Evolutionary conservation across 2,329 filamentous ascomycete species (phyloP).

Genomic region (Penicillium verrucosum): DNA sequence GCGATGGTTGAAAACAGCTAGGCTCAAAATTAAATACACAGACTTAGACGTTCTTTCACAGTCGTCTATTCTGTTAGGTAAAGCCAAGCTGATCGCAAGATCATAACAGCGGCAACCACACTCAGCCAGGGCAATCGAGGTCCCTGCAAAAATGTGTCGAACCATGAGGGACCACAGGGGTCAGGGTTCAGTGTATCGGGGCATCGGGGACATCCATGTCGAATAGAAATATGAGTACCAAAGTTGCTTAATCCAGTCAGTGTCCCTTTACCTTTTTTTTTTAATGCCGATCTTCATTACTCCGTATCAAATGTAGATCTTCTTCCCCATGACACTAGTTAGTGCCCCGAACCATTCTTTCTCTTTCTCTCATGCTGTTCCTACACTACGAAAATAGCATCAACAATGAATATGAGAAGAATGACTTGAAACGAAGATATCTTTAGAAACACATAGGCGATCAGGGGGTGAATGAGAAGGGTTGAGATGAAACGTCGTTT

Average conservation of each 20-base stretch:
- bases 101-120: background rate
- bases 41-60: background rate
- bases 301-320: background rate
- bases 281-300: background rate
- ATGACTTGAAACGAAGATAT: conserved; percentile 13
- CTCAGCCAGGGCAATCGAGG: background rate
- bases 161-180: background rate
- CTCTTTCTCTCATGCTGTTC: background rate
- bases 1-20: background rate
- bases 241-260: background rate
- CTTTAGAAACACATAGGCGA: conserved; percentile 10
- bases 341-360: background rate
- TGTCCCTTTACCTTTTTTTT: too few relatives aligned
- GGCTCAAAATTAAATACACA: background rate
- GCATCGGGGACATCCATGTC: background rate
- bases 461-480: conserved; percentile 4
- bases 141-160: background rate
- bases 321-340: background rate
- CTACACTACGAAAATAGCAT: conserved; percentile 1
- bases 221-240: background rate
- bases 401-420: conserved; percentile 4
- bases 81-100: background rate
- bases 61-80: background rate
- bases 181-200: background rate
- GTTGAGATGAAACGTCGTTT: conserved; percentile 5